Evolutionary conservation across 768 basidiomycete genomes (phyloP).

Genomic region (Lactarius sanguifluus): DNA sequence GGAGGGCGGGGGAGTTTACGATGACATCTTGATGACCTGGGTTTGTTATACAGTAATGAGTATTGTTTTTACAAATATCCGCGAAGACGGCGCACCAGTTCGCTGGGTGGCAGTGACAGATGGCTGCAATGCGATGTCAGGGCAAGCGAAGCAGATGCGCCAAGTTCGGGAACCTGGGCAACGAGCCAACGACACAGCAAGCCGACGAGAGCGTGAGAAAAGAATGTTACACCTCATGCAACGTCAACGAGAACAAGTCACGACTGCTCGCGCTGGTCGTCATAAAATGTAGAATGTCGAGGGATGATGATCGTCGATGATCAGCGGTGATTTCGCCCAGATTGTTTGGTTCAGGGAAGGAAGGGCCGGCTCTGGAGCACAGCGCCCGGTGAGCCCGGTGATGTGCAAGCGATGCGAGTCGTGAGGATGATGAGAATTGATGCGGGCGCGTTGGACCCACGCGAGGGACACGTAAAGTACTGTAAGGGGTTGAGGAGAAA

Average conservation of each 20-base stretch:
- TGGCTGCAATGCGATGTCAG: constrained; percentile 4
- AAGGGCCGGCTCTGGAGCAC: constrained; percentile 3
- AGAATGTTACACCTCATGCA: background rate
- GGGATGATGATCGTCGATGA: constrained; percentile 9
- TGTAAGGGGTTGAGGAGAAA: background rate
- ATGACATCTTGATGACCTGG: constrained; percentile 1
- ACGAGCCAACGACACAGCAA: background rate
- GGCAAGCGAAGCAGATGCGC: constrained; percentile 13
- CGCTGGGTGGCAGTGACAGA: background rate
- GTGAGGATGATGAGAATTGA: background rate
- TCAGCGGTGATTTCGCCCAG: constrained; percentile 1
- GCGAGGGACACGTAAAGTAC: background rate
- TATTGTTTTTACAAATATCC: constrained; percentile 14
- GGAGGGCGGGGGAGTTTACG: constrained; percentile 12
- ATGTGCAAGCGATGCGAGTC: constrained; percentile 18
- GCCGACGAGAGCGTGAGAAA: constrained; percentile 20
- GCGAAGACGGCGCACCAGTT: constrained; percentile 7
- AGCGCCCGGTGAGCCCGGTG: constrained; percentile 10
- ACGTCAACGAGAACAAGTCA: background rate
- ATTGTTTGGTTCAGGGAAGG: background rate
- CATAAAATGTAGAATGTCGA: background rate
- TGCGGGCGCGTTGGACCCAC: background rate
- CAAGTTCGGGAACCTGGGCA: constrained; percentile 6
- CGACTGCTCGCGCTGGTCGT: background rate
- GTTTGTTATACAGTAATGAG: background rate